A percentile compares a stretch with the other conserved stretches of the same genome.
Evolutionary conservation across 2,329 filamentous ascomycete genomes (phyloP).

Genomic region (Aspergillus piperis): DNA sequence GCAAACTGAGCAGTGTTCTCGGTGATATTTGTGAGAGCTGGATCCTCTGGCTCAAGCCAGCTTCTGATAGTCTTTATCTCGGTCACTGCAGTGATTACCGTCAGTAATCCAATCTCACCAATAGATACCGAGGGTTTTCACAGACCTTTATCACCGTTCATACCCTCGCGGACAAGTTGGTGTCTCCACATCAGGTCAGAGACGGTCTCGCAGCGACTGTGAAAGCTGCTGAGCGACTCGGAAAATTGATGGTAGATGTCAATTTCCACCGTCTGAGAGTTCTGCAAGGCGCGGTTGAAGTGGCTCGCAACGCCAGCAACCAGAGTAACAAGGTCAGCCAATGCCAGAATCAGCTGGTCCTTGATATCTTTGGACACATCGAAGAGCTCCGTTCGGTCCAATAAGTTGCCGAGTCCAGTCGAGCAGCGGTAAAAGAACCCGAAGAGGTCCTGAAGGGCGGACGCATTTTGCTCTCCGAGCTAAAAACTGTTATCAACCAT

Average conservation of each 20-base stretch:
- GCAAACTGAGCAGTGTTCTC: conserved; percentile 47
- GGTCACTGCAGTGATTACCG: conserved; percentile 19
- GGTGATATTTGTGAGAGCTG: conserved; percentile 46
- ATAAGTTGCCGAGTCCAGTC: conserved; percentile 42
- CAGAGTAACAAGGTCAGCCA: conserved; percentile 39
- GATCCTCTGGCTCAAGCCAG: conserved; percentile 51
- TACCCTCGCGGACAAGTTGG: conserved; percentile 35
- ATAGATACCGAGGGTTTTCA: no score
- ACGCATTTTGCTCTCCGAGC: conserved; percentile 51
- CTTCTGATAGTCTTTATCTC: conserved; percentile 33
- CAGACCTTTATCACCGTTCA: conserved; percentile 33
- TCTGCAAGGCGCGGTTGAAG: conserved; percentile 37
- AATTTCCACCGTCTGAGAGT: conserved; percentile 31
- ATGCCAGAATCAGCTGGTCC: conserved; percentile 46
- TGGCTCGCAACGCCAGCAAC: conserved; percentile 35
- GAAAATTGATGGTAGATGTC: conserved; percentile 43
- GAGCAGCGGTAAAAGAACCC: conserved; percentile 54
- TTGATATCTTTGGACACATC: conserved; percentile 50
- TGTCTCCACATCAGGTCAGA: conserved; percentile 45
- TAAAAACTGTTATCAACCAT: conserved; percentile 17
- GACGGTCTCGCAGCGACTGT: conserved; percentile 36
- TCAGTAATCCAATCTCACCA: no score
- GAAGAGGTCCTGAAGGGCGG: conserved; percentile 53
- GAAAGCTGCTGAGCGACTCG: conserved; percentile 38
- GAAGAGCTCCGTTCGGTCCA: conserved; percentile 51